Evolutionary conservation across 1,284 basidiomycete species (phyloP).

Genomic region (Vanrija humicola): DNA sequence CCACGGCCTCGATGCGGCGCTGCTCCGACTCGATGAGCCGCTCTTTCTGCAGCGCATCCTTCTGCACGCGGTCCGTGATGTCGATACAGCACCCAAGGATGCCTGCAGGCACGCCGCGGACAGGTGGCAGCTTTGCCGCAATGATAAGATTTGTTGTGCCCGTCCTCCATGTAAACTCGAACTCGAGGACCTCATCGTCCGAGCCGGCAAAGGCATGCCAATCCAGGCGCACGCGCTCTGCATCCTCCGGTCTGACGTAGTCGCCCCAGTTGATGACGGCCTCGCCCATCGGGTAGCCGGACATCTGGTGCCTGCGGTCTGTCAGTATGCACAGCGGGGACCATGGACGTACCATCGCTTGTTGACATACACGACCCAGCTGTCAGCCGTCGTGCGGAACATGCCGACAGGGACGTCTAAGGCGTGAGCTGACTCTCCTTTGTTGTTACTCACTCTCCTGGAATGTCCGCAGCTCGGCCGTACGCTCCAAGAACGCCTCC

Average conservation of each 20-base stretch:
- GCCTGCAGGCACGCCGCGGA: too few species aligned
- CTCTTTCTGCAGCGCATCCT: slow-evolving; percentile 38
- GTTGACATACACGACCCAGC: slow-evolving; percentile 36
- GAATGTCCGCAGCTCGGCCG: slow-evolving; percentile 38
- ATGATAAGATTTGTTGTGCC: too few species aligned
- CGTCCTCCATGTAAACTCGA: slow-evolving; percentile 17
- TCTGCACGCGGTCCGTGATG: slow-evolving; percentile 42
- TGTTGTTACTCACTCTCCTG: slow-evolving; percentile 19
- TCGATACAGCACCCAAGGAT: slow-evolving; percentile 19
- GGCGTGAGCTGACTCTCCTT: too few species aligned
- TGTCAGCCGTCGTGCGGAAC: slow-evolving; percentile 33
- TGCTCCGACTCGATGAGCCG: slow-evolving; percentile 42
- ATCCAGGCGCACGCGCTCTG: slow-evolving; percentile 13
- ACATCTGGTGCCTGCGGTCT: slow-evolving; percentile 30
- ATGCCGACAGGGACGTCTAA: slow-evolving; percentile 40
- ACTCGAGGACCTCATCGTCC: neutral
- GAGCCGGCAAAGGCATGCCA: slow-evolving; percentile 23
- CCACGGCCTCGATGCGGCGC: slow-evolving; percentile 42
- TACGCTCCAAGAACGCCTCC: slow-evolving; percentile 37
- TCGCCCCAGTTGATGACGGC: slow-evolving; percentile 32
- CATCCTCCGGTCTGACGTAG: slow-evolving; percentile 18
- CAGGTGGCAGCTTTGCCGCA: too few species aligned
- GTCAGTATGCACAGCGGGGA: neutral
- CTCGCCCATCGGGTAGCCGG: slow-evolving; percentile 22
- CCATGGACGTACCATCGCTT: slow-evolving; percentile 22